A percentile compares a stretch with the other conserved stretches of the same genome.
Conservation (phyloP, 1,284 basidiomycete genomes). For the Cryptococcus sp. region DNA sequence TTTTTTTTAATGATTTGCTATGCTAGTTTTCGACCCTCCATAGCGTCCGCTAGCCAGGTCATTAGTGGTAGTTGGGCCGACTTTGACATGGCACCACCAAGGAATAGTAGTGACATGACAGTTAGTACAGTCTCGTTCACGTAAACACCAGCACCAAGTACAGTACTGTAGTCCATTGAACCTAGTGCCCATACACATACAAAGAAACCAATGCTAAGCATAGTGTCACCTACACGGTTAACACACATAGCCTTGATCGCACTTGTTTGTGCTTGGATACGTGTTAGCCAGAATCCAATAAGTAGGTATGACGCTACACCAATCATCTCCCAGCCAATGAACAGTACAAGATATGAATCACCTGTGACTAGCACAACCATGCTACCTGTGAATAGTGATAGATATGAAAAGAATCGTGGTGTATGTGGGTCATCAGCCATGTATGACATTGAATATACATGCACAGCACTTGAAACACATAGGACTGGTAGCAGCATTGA, state of each 20-base stretch:
- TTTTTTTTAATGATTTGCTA: no score
- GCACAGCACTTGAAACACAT: constrained; percentile 39
- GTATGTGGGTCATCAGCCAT: constrained; percentile 44
- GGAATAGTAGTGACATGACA: constrained; percentile 37
- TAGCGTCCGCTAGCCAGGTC: constrained; percentile 35
- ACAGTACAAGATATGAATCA: constrained; percentile 43
- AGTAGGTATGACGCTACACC: constrained; percentile 43
- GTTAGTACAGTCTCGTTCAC: constrained; percentile 40
- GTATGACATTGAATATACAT: constrained; percentile 43
- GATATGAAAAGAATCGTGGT: constrained; percentile 44
- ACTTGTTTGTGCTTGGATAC: constrained; percentile 43
- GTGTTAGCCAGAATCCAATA: constrained; percentile 43
- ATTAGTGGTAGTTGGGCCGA: constrained; percentile 36
- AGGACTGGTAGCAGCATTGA: constrained; percentile 40
- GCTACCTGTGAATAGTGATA: constrained; percentile 45
- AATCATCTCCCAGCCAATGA: constrained; percentile 44
- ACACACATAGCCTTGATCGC: constrained; percentile 42
- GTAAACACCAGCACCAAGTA: constrained; percentile 36
- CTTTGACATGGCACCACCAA: constrained; percentile 41
- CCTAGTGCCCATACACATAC: constrained; percentile 38
- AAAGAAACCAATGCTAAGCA: constrained; percentile 39
- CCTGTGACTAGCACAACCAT: constrained; percentile 43
- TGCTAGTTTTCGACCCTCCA: no score
- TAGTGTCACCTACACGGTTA: constrained; percentile 43
- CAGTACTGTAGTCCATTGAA: constrained; percentile 39